Evolutionary conservation across 345 rosid genomes (phyloP), one percentile per base, ranked within the genome.

Genomic region (Citrus sinensis): DNA sequence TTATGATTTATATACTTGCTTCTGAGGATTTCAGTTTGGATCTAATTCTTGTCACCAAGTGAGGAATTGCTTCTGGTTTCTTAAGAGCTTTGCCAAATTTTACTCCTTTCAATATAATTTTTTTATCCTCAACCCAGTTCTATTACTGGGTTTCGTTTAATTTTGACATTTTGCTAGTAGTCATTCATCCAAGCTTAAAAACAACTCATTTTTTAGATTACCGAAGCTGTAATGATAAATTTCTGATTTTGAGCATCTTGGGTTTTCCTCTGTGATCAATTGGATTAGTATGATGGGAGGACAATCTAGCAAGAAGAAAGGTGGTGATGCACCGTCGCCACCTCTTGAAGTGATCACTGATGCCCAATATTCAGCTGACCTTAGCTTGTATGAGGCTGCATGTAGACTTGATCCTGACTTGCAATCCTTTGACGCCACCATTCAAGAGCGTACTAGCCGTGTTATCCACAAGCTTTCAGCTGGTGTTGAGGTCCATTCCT

Each of bases 381-480:
- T 92, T 77, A 90, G 81, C 64, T 90, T 92, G 0, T 95, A 92
- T 32, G 97, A 89, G 82, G 87, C 59, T 74, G 99, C 98, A 61
- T 93, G 98, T 83, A 80, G 73, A 71, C 82, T 74, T 71, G 97
- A 95, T 67, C 94, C 98, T 1, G 87, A 86, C 76, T 87, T 95
- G 59, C 85, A 86, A 79, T 81, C 90, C 64, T 92, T 95, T 49
- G 97, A 95, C 84, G 76, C 81, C 1, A 77, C 83, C 55, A 86
- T 95, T 77, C 97, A 85, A 4, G 87, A 86, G 75, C 87, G 93
- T 70, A 91, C 98, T 13, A 89, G 64, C 72, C 85, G 87, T 29
- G 91, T 92, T 76, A 83, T 96, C 55, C 79, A 68, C 81, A 79
- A 84, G 16, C 91, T 93, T 55, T 87, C 90, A 7, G 68, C 90